These are phyloP conservation scores for Crinitomyces ghanaensis DNA, from an alignment of 805 yeast species.

Conservation along the genomic window DNA sequence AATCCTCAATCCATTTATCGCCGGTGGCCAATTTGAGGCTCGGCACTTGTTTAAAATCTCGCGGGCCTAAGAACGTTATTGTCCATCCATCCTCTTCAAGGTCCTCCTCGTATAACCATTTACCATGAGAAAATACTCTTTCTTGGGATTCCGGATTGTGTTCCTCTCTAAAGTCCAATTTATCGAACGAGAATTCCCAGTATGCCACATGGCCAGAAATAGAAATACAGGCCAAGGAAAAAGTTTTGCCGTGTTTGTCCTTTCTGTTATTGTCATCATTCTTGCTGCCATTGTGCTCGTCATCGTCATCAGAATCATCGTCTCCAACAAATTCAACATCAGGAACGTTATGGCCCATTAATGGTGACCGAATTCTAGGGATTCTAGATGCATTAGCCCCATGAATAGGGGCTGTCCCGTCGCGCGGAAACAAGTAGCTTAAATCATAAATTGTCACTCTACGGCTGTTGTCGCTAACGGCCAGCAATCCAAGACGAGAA, in stretches of 20 bases:
- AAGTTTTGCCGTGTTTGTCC: too few relatives aligned
- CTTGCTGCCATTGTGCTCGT: too few relatives aligned
- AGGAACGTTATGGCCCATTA: conserved; percentile 45
- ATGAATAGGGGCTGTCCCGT: conserved; percentile 7
- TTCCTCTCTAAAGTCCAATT: not conserved
- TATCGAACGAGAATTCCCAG: conserved; percentile 12
- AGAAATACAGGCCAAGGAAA: conserved; percentile 32
- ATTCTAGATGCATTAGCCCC: conserved; percentile 2
- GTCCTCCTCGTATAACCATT: conserved; percentile 10
- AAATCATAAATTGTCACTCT: conserved; percentile 24
- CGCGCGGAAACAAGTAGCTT: conserved; percentile 22
- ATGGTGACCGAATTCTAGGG: conserved; percentile 29
- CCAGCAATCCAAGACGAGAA: conserved; percentile 29
- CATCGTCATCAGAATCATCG: conserved; percentile 8
- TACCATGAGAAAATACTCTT: conserved; percentile 6
- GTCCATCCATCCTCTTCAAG: conserved; percentile 48
- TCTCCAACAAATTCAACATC: conserved; percentile 33
- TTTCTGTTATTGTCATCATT: too few relatives aligned
- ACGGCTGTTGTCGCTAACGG: conserved; percentile 45
- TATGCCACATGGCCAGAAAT: conserved; percentile 31
- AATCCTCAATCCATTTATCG: conserved; percentile 30
- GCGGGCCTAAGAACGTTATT: conserved; percentile 29
- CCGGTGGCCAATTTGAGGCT: conserved; percentile 39
- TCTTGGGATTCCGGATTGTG: not conserved
- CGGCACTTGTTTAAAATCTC: conserved; percentile 38